Base-by-base conservation (phyloP, 352 stramenopile genomes). In the Pythium phragmitis region DNA sequence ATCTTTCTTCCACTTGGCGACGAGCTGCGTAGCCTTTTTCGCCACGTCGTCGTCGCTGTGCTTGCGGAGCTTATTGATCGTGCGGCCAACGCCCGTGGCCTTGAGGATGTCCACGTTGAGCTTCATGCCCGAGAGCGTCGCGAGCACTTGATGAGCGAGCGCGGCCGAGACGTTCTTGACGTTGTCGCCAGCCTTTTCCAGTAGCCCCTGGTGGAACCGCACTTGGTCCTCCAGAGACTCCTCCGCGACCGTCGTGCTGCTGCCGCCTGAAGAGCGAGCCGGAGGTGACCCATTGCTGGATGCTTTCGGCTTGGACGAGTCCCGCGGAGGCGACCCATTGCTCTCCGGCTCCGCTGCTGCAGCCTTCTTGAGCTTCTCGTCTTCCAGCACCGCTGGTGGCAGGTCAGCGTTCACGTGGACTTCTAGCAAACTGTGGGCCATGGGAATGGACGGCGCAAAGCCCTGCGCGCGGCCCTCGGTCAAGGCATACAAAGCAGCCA, bases 1-100 rank as follows among this genome's bases (percentile, higher is more conserved):
- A 48, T 90, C 80, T 33, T 92, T 92, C 65, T 96, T 96, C 85
- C 87, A 96, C 70, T 91, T 87, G 57, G 83, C 79, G 16, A 94
- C 84, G 21, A 96, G 73, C 59, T 82, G 72, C 28, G 82, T 85
- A 1, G 87, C 85, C 9, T 65, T 67, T 54, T 85, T 89, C 17
- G 85, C 79, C 9, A 96, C 87, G 1, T 84, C 64, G 6, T 85
- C 65, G 30, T 72, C 69, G 19, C 71, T 60, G 43, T 96, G 87
- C 67, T 96, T 96, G 45, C 85, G 80, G 21, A 96, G 70, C 62
- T 96, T 96, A 74, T 94, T 94, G 69, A 96, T 92, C 49, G 85
- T 87, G 47, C 83, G 80, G 1, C 87, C 87, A 17, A 96, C 57
- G 56, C 87, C 87, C 23, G 87, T 96, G 52, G 56, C 76, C 67